Conservation (phyloP, 2,329 filamentous ascomycete genomes). For the Furcasterigmium furcatum region DNA sequence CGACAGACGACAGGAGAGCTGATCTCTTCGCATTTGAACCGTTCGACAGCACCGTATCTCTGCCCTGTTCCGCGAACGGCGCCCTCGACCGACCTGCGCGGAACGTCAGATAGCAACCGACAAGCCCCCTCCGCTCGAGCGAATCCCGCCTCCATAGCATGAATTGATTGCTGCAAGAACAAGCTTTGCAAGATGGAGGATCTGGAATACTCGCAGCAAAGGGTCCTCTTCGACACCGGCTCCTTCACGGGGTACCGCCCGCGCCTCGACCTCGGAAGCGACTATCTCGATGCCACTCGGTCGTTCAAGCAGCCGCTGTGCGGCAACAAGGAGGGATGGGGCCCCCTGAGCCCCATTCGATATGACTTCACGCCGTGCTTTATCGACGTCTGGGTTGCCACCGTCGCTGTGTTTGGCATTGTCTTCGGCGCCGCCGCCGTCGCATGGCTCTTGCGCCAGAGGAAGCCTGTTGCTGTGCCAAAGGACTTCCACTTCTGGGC, state of each 20-base stretch:
- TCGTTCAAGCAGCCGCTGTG: constrained; percentile 70
- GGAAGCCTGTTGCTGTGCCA: constrained; percentile 59
- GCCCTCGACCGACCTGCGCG: not conserved
- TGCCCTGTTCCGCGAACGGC: not conserved
- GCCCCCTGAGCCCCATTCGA: constrained; percentile 79
- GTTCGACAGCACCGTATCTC: too few relatives aligned
- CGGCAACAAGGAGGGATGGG: constrained; percentile 91
- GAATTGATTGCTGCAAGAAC: not conserved
- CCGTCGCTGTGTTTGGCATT: constrained; percentile 76
- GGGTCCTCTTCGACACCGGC: constrained; percentile 48
- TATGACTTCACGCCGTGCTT: constrained; percentile 98
- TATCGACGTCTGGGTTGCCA: constrained; percentile 83
- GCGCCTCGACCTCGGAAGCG: constrained; percentile 45
- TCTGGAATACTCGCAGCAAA: constrained; percentile 32
- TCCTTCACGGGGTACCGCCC: constrained; percentile 59
- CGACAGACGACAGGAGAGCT: constrained; percentile 9
- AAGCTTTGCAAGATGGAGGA: constrained; percentile 8
- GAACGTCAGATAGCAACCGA: not conserved
- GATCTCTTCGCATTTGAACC: constrained; percentile 2
- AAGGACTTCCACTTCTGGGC: constrained; percentile 93
- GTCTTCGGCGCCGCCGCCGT: constrained; percentile 73
- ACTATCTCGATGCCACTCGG: constrained; percentile 55
- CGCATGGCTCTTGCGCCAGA: constrained; percentile 74
- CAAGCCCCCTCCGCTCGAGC: not conserved
- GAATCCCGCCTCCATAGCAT: not conserved